Evolutionary conservation across 2,329 filamentous ascomycete species (phyloP).

Genomic region (Claviceps citrina): DNA sequence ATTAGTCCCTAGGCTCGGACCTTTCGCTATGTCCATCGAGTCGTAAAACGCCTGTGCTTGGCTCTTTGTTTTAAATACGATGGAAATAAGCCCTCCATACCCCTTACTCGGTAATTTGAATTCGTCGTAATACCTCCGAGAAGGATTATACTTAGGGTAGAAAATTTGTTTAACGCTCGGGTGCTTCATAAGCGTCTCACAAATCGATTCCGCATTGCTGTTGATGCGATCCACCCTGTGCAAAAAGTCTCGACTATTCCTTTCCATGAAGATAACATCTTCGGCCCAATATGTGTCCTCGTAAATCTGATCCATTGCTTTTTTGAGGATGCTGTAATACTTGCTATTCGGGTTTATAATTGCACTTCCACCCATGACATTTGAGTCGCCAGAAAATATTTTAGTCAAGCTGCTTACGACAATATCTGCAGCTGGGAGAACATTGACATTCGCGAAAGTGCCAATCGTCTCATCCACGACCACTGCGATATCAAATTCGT

Average conservation of each 20-base stretch:
- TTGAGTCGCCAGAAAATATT: slow-evolving; percentile 92
- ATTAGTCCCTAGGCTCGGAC: slow-evolving; percentile 88
- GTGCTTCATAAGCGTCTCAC: slow-evolving; percentile 48
- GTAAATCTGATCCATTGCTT: slow-evolving; percentile 47
- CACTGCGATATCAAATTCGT: slow-evolving; percentile 74
- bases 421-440: slow-evolving; percentile 75
- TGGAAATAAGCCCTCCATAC: slow-evolving; percentile 79
- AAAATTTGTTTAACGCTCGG: slow-evolving; percentile 59
- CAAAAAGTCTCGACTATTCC: slow-evolving; percentile 87
- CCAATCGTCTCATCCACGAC: slow-evolving; percentile 94
- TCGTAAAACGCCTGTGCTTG: slow-evolving; percentile 77
- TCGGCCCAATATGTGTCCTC: slow-evolving; percentile 91
- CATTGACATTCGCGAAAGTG: slow-evolving; percentile 90
- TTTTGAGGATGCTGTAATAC: slow-evolving; percentile 57
- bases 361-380: slow-evolving; percentile 85
- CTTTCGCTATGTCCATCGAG: slow-evolving; percentile 73
- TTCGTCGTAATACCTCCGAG: slow-evolving; percentile 59
- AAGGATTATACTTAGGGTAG: slow-evolving; percentile 69
- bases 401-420: slow-evolving; percentile 94
- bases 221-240: slow-evolving; percentile 74
- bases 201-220: slow-evolving; percentile 68
- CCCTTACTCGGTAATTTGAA: slow-evolving; percentile 61
- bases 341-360: slow-evolving; percentile 50
- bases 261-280: slow-evolving; percentile 86
- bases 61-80: slow-evolving; percentile 55